These are phyloP conservation scores for Solanum dulcamara DNA, from an alignment of 257 asterid species.

Conservation along the genomic window DNA sequence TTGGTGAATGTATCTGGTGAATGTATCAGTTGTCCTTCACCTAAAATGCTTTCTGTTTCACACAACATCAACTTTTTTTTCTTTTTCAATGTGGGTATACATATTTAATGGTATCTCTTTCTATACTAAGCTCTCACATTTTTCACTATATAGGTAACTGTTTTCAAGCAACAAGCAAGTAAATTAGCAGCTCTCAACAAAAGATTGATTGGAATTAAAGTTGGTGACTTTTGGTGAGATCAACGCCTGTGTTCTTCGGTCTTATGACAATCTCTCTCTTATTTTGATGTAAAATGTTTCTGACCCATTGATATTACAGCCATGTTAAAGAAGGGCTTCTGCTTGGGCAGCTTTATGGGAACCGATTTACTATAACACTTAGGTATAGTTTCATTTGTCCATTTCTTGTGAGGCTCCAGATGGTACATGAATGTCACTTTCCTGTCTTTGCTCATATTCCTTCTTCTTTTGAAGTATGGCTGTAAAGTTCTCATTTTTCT, in stretches of 20 bases:
- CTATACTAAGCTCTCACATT: not conserved
- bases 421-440: not conserved
- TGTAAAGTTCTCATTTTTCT: no score
- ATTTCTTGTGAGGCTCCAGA: not conserved
- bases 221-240: conserved; percentile 91
- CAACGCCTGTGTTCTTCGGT: not conserved
- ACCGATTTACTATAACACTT: conserved; percentile 75
- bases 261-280: not conserved
- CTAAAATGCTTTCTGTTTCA: not conserved
- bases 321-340: conserved; percentile 80
- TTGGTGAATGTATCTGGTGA: no score
- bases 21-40: not conserved
- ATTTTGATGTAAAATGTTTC: not conserved
- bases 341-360: conserved; percentile 92
- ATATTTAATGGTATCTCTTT: not conserved
- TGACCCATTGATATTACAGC: conserved; percentile 27
- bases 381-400: conserved; percentile 31
- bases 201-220: conserved; percentile 74
- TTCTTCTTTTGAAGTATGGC: not conserved
- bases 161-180: conserved; percentile 80
- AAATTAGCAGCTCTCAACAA: conserved; percentile 70
- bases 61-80: not conserved
- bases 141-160: conserved; percentile 56
- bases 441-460: not conserved
- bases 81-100: not conserved